Conservation (phyloP, 164 flowering plant genomes). For the Liquidambar formosana region DNA sequence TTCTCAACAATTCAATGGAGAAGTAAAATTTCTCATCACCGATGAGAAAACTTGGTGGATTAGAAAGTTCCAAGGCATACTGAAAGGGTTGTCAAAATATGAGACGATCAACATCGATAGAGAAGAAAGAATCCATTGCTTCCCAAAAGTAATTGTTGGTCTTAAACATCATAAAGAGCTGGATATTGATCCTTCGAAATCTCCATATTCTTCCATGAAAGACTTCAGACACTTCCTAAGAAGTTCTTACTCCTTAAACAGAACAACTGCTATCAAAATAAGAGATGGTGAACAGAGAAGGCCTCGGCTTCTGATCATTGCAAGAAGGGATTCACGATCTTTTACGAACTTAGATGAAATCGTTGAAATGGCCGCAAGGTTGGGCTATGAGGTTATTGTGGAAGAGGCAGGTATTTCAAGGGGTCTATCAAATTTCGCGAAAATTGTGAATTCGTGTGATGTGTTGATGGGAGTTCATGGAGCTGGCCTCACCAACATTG, state of each 20-base stretch:
- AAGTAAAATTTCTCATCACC: constrained; percentile 64
- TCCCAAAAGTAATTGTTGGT: constrained; percentile 45
- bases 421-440: constrained; percentile 34
- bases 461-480: constrained; percentile 88
- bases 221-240: constrained; percentile 55
- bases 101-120: constrained; percentile 49
- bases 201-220: constrained; percentile 44
- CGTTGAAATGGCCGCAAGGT: constrained; percentile 33
- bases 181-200: constrained; percentile 38
- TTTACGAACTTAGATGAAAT: constrained; percentile 45
- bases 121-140: constrained; percentile 55
- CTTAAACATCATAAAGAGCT: constrained; percentile 53
- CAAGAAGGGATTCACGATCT: constrained; percentile 46
- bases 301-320: constrained; percentile 62
- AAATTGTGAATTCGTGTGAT: constrained; percentile 69
- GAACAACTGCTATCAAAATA: constrained; percentile 28
- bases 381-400: constrained; percentile 61
- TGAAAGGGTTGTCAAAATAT: constrained; percentile 47
- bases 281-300: constrained; percentile 11
- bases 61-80: constrained; percentile 30
- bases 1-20: constrained; percentile 43
- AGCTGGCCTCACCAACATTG: constrained; percentile 79
- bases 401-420: constrained; percentile 33
- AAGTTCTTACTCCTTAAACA: constrained; percentile 42
- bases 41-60: constrained; percentile 38